Evolutionary conservation across 2,329 filamentous ascomycete genomes (phyloP).

Genomic region (Colletotrichum liriopes): DNA sequence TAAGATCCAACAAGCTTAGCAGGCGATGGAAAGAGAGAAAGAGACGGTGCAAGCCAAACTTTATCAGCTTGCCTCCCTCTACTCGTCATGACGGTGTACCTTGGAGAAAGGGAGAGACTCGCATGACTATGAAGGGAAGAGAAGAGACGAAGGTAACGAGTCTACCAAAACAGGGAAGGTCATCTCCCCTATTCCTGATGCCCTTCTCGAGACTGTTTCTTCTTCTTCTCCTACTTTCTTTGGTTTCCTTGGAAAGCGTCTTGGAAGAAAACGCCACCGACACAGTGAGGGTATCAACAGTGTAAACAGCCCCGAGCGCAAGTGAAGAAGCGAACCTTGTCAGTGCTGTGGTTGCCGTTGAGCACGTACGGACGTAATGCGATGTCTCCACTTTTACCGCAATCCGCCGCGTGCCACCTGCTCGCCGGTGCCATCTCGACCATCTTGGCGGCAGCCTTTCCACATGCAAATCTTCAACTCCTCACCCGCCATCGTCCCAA

Average conservation of each 20-base stretch:
- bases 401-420: not conserved
- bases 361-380: conserved; percentile 8
- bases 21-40: not conserved
- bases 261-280: not conserved
- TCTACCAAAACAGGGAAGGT: no score
- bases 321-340: not conserved
- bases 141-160: no score
- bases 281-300: not conserved
- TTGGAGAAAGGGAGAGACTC: not conserved
- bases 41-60: conserved; percentile 5
- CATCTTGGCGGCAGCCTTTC: conserved; percentile 8
- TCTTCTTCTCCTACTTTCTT: no score
- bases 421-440: not conserved
- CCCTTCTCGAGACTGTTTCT: not conserved
- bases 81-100: not conserved
- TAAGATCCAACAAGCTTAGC: conserved; percentile 22
- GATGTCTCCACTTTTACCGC: conserved; percentile 12
- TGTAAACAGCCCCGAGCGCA: not conserved
- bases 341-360: conserved; percentile 3
- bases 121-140: not conserved
- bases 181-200: not conserved
- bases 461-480: conserved; percentile 20
- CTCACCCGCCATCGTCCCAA: not conserved
- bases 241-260: not conserved
- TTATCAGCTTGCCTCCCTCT: not conserved